These are phyloP conservation scores for Monosporascus sp. DNA, from an alignment of 2,329 filamentous ascomycete species.

Conservation along the genomic window DNA sequence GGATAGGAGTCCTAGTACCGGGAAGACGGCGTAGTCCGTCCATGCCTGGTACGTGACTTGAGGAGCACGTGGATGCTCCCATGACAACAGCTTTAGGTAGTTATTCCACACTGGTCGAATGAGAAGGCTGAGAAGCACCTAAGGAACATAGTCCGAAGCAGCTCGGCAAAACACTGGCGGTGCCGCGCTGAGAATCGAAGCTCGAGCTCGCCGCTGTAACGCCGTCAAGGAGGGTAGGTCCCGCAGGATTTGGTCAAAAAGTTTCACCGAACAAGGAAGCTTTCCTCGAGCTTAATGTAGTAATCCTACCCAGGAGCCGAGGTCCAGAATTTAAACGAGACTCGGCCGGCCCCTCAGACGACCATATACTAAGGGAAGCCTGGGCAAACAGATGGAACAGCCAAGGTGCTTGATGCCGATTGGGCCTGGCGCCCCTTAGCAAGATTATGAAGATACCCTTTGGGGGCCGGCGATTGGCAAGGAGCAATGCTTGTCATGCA, in stretches of 20 bases:
- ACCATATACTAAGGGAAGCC: background rate
- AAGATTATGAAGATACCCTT: constrained; percentile 6
- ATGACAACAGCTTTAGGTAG: background rate
- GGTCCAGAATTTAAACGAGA: background rate
- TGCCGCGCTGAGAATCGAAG: background rate
- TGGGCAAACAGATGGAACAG: background rate
- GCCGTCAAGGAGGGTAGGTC: background rate
- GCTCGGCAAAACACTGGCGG: background rate
- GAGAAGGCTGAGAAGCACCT: background rate
- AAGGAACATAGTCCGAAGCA: background rate
- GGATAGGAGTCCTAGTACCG: background rate
- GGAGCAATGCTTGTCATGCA: constrained; percentile 16
- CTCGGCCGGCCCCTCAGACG: background rate
- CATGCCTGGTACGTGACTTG: background rate
- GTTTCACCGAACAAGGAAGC: background rate
- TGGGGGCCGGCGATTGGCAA: constrained; percentile 17
- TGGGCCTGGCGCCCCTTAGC: background rate
- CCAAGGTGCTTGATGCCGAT: background rate
- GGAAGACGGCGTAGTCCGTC: background rate
- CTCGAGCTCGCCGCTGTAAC: background rate
- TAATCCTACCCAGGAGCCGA: background rate
- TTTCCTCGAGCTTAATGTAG: background rate
- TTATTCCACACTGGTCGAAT: background rate
- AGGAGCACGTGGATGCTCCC: background rate
- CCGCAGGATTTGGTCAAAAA: background rate